Base-by-base conservation (phyloP, 2,329 filamentous ascomycete genomes). In the Penicillium psychrosexuale region DNA sequence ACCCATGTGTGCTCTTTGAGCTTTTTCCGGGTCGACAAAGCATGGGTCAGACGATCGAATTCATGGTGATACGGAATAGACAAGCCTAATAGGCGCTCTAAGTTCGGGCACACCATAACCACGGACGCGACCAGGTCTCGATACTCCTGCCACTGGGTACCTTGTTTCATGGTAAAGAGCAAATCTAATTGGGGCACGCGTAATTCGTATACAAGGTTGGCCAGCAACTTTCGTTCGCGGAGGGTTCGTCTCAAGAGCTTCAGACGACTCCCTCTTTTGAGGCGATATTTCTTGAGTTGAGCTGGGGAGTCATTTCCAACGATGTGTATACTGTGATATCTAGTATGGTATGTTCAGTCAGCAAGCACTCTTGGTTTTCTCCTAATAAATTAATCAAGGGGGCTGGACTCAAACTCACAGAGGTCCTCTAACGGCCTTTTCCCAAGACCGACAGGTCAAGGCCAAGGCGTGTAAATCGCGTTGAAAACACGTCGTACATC, bases 1-100 rank as follows among this genome's bases (percentile, higher is more conserved):
- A 83, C 69, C 83, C 83, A 85, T 2, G 78, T 74, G 49, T 83
- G 78, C 61, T 83, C 78, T 61, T 77, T 82, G 34, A 86, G 66
- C 47, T 78, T 77, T 48, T 74, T 72, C 38, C 82, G 73, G 6
- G 80, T 82, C 0, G 82, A 82, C 19, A 85, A 64, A 2, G 82
- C 81, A 63, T 84, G 76, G 11, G 77, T 81, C 19, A 83, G 66
- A 19, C 81, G 78, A 62, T 84, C 80, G 57, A 81, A 83, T 33
- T 78, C 72, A 54, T 82, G 79, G 37, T 75, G 73, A 60, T 80
- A 82, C 3, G 79, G 75, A n/a, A 80, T 70, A 46, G 78, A 75
- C 53, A 84, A 78, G 6, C 82, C 83, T 31, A 78, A 65, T 8
- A 85, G 67, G 27, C 76, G 75, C 66, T 85, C 81, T 22, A 85